Evolutionary conservation across 768 basidiomycete genomes (phyloP), one percentile per base, ranked within the genome.

Genomic region (Trametes coccinea): DNA sequence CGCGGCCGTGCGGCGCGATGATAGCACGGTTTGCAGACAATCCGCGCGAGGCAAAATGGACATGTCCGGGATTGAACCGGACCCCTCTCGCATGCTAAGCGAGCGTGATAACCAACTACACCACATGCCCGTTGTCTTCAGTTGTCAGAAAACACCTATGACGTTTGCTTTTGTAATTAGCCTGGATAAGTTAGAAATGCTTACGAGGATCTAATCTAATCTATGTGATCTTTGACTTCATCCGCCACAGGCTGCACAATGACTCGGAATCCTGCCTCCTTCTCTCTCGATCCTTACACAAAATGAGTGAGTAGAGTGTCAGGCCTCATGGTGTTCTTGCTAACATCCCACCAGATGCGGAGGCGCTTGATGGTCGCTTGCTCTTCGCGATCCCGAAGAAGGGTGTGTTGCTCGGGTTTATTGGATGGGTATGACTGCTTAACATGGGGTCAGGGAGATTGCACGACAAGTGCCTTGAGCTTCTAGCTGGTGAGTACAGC

Each of bases 351-450:
- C 3, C n/a, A 84, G 87, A 94, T 73, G 72, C 82, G n/a, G 92
- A 94, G 66, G 77, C 87, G 17, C 82, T 98, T 56, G 82, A 92
- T 62, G 94, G 93, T 49, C 85, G 95, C 45, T 71, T 96, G 62
- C 80, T 99, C 41, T 96, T 99, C 67, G 96, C 95, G 8, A 92
- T 99, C 67, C 96, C 96, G 2, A 98, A 98, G 81, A 99, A 98
- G 85, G 96, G 96, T 88, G 64, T 49, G 66, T 68, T n/a, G 17
- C 52, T 30, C 14, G 9, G 40, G 6, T n/a, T 14, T 45, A 29
- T 27, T 37, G 34, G 34, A 55, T 41, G 48, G 34, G 16, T 22
- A 61, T 13, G 11, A 33, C 16, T 0, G 39, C 27, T 14, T 3
- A 17, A 33, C 30, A 8, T 16, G 30, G 43, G 50, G 40, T 6